These are phyloP conservation scores for Chlamydomonas eustigma DNA, from an alignment of 139 green algal species.

Conservation along the genomic window DNA sequence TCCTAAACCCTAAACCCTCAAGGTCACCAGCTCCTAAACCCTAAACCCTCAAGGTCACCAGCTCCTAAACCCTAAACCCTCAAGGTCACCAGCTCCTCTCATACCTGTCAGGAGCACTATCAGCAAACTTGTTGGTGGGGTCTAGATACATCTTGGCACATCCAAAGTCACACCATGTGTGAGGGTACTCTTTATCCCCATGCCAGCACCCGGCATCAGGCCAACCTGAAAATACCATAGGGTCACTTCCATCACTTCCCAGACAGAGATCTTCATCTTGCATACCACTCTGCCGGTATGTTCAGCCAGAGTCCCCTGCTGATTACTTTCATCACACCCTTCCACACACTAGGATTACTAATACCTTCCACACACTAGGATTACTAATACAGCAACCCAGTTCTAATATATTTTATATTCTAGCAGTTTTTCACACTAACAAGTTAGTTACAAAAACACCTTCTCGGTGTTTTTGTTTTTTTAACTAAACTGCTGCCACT, in stretches of 20 bases:
- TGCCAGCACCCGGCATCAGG: conserved; percentile 4
- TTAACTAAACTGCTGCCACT: too few relatives aligned
- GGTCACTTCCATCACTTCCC: too few relatives aligned
- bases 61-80: too few relatives aligned
- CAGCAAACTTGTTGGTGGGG: conserved; percentile 41
- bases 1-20: too few relatives aligned
- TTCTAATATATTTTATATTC: not conserved
- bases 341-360: not conserved
- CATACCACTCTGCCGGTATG: too few relatives aligned
- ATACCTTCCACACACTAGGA: too few relatives aligned
- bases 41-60: too few relatives aligned
- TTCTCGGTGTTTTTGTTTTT: too few relatives aligned
- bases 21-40: too few relatives aligned
- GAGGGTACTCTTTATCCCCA: conserved; percentile 43
- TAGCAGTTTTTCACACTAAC: not conserved
- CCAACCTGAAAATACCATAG: not conserved
- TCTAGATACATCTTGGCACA: conserved; percentile 52
- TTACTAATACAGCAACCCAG: too few relatives aligned
- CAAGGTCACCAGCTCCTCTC: not conserved
- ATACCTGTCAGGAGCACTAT: conserved; percentile 26
- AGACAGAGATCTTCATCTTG: too few relatives aligned
- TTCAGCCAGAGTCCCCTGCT: too few relatives aligned
- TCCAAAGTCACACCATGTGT: conserved; percentile 57
- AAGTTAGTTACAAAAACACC: not conserved
- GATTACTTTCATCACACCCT: not conserved